A percentile compares a stretch with the other conserved stretches of the same genome.
Conservation (phyloP, 1,139 yeast species). For the Candida sanyaensis region DNA sequence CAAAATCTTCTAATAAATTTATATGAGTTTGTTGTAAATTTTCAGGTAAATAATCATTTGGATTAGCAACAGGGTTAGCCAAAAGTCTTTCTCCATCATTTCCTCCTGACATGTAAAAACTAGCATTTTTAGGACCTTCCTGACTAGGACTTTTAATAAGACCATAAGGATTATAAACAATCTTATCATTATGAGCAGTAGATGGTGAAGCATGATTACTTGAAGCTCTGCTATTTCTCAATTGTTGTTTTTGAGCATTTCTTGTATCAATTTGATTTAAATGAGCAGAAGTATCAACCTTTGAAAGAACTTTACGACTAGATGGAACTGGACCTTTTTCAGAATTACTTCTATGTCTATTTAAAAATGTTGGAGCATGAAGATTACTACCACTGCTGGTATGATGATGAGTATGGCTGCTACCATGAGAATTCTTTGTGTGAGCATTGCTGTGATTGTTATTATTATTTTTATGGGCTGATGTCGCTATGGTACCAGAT, state of each 20-base stretch:
- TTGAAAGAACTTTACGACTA: slow-evolving; percentile 15
- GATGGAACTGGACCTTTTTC: slow-evolving; percentile 1
- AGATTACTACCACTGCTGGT: not conserved
- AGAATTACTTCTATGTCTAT: slow-evolving; percentile 3
- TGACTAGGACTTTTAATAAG: slow-evolving; percentile 37
- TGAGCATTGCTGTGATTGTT: not conserved
- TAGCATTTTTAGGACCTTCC: slow-evolving; percentile 39
- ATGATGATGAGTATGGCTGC: not conserved
- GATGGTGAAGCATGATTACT: slow-evolving; percentile 8
- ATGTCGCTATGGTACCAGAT: not conserved
- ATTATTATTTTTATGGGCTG: not conserved
- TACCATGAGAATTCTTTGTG: not conserved
- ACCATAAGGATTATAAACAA: slow-evolving; percentile 50
- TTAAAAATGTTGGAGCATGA: not conserved
- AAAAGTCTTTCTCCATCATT: slow-evolving; percentile 46
- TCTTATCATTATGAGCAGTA: slow-evolving; percentile 28
- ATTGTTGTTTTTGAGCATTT: slow-evolving; percentile 25
- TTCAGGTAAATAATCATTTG: slow-evolving; percentile 63
- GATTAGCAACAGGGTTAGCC: slow-evolving; percentile 67
- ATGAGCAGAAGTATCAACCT: slow-evolving; percentile 44
- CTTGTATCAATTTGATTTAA: slow-evolving; percentile 35
- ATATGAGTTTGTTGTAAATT: slow-evolving; percentile 53
- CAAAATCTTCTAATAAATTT: slow-evolving; percentile 59
- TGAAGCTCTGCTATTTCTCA: slow-evolving; percentile 14
- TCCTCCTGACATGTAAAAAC: slow-evolving; percentile 43